Evolutionary conservation across 2,329 filamentous ascomycete species (phyloP), one percentile per base, ranked within the genome.

Genomic region (Lanzia echinophila): DNA sequence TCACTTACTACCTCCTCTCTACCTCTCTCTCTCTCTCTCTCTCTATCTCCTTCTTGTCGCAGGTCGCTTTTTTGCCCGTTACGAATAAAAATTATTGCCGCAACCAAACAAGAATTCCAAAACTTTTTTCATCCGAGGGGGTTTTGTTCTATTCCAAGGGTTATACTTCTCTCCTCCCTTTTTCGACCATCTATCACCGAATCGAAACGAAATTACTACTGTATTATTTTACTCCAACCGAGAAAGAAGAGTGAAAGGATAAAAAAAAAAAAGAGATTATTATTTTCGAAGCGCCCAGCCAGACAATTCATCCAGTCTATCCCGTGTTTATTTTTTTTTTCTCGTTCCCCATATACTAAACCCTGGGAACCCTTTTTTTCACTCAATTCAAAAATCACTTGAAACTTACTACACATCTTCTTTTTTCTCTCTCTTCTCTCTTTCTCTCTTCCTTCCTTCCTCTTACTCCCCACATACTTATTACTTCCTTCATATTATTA

Each of bases 31-130:
- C 7, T 33, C 28, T 12, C 22, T 33, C 32, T 48, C 32, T 47
- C 24, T 50, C 46, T 50, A 32, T 51, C 47, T 50, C 53, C n/a
- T 46, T 54, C 47, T 54, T 45, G 53, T 54, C 53, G 53, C 53
- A 54, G 53, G 53, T 54, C 47, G 47, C 22, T 43, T 28, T 28
- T 28, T 28, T n/a, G n/a, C 17, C 34, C 15, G 28, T 33, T 53
- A 17, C 44, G n/a, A 41, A 31, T 46, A n/a, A n/a, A n/a, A n/a
- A n/a, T n/a, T n/a, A n/a, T n/a, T n/a, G n/a, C n/a, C n/a, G n/a
- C n/a, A n/a, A n/a, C n/a, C n/a, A n/a, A n/a, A n/a, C n/a, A n/a
- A n/a, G n/a, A n/a, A n/a, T n/a, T n/a, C n/a, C n/a, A n/a, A n/a
- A n/a, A n/a, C n/a, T n/a, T 8, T 28, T 28, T 28, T 28, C 24